phyloP scores from a whole-genome alignment of 257 asterid genomes.

The Osmanthus fragrans region DNA sequence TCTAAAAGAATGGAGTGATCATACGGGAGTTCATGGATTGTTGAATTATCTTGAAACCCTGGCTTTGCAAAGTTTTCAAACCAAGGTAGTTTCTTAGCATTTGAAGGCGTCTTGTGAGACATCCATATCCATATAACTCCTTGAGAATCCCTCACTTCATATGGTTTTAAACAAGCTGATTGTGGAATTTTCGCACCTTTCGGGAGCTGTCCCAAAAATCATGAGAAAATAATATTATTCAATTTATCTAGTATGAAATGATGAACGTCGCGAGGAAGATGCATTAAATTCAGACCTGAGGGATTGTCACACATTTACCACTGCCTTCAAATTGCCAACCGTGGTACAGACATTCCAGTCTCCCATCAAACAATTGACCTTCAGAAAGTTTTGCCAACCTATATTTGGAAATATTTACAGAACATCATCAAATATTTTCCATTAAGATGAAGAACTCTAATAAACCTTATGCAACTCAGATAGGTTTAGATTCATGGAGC shows the following conservation, averaged over 20 bases:
- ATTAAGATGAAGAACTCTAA: too few species aligned
- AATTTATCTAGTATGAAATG: neutral
- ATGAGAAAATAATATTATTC: neutral
- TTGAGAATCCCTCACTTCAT: conserved; percentile 75
- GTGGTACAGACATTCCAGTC: conserved; percentile 82
- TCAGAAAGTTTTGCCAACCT: conserved; percentile 96
- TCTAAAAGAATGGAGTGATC: conserved; percentile 95
- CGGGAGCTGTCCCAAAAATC: conserved; percentile 51
- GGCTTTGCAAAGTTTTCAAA: conserved; percentile 71
- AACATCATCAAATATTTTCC: neutral
- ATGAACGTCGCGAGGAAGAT: neutral
- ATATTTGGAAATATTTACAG: conserved; percentile 2
- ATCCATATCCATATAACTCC: conserved; percentile 98
- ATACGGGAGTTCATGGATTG: conserved; percentile 89
- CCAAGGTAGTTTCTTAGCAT: conserved; percentile 68
- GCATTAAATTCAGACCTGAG: conserved; percentile 66
- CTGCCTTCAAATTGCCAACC: conserved; percentile 94
- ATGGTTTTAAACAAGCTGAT: conserved; percentile 76
- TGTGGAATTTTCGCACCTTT: conserved; percentile 74
- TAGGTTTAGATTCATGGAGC: too few species aligned
- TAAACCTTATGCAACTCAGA: too few species aligned
- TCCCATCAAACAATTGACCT: conserved; percentile 81
- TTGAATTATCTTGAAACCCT: conserved; percentile 70
- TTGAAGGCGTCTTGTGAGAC: conserved; percentile 72
- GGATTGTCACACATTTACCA: conserved; percentile 84